Base-by-base conservation (phyloP, 1,284 basidiomycete genomes). In the Rhodotorula sp. region DNA sequence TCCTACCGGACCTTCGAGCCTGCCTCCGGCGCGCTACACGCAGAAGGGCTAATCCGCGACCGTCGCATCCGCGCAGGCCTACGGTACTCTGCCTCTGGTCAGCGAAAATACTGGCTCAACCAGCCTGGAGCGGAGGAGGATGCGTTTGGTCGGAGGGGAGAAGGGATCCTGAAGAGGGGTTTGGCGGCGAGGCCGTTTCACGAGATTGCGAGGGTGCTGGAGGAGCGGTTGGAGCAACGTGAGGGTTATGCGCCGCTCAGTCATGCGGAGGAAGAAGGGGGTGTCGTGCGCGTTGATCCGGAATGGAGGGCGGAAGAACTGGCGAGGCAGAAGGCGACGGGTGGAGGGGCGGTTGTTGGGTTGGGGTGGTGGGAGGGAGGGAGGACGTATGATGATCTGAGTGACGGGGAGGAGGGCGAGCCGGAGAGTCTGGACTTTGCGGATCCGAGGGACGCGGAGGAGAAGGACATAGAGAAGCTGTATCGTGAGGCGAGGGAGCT, bases 1-100 rank as follows among this genome's bases (percentile, higher is more conserved):
- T 91, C 91, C 60, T 99, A 99, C 81, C 88, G 93, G 67, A 90
- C 90, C 50, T 98, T 95, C 78, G 95, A 99, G 78, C 94, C 95
- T 1, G 91, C 90, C 50, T 93, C 97, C 79, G 94, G 94, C 1
- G 87, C 87, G 59, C 88, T 98, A 76, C 95, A 99, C 77, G 54
- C 69, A 72, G 86, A 91, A 72, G 92, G 93, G 26, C 83, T 85
- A 4, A 92, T 90, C 0, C 83, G 92, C 30, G 90, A 92, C 65
- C 83, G 88, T 51, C 85, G 94, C 3, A 94, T 96, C 65, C 84
- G 88, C 44, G 93, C 94, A 0, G 95, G 95, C 0, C 82, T 99
- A 57, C 86, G 96, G 8, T 99, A 99, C 78, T 87, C 88, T 52
- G 86, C 89, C 59, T 92, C 93, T 26, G 94, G 95, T 0, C 87